Evolutionary conservation across 2,329 filamentous ascomycete species (phyloP), one percentile per base, ranked within the genome.

Genomic region (Helotiales sp.): DNA sequence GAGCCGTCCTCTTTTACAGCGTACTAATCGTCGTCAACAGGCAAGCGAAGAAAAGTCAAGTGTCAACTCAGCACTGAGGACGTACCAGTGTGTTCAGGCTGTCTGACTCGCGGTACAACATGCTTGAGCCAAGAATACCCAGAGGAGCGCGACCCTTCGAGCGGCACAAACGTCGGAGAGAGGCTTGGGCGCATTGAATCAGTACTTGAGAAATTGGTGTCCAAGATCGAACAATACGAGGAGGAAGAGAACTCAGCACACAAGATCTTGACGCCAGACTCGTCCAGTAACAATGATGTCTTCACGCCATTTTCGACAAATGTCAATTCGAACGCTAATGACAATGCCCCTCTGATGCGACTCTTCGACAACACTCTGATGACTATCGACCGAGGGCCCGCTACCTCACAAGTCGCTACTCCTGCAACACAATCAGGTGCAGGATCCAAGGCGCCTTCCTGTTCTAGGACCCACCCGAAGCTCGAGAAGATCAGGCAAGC

Each of bases 31-130:
- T 24, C 12, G 15, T 27, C 2, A 27, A 30, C 56, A 68, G 67
- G 65, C 59, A 70, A 70, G 60, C 75, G 79, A 51, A 75, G 81
- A 24, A 85, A 85, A 70, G 74, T 79, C 5, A 72, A 75, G 2
- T 85, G 82, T 65, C 75, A 73, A 15, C 79, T 80, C 58, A 67
- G 71, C 10, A 65, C 72, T 3, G 66, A 73, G 3, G 63, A 70
- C 2, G 73, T 76, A 5, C 56, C 69, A 3, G 62, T 76, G 1
- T 84, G 81, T 57, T 68, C 75, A 29, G 75, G 73, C 2, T 85
- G 81, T 61, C 68, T 71, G 19, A 67, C 75, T 6, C 75, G 81
- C 53, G 69, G 68, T 12, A 69, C 67, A 13, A 65, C 60, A 42
- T 71, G 68, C 48, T 49, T 71, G 19, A 68, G 67, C 52, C 69